Conservation (phyloP, 352 stramenopile genomes). For the Pythium vanterpoolii region DNA sequence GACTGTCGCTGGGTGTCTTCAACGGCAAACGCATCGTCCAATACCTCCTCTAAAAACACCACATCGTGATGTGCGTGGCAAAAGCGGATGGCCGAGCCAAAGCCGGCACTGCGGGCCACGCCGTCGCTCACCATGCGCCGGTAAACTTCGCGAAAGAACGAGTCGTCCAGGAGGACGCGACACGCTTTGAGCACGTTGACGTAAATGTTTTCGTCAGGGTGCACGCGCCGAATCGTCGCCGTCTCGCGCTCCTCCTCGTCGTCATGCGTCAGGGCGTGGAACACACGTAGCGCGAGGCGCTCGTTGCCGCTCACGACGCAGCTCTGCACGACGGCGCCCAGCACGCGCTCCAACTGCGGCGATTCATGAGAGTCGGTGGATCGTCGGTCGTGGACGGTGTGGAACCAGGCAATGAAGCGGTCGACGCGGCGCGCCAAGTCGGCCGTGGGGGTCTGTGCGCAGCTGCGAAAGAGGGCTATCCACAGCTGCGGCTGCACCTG, state of each 20-base stretch:
- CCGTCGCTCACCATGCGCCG: constrained; percentile 43
- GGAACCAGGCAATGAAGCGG: constrained; percentile 41
- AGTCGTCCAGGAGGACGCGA: constrained; percentile 30
- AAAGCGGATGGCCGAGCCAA: constrained; percentile 67
- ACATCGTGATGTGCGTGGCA: constrained; percentile 45
- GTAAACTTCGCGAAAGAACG: constrained; percentile 54
- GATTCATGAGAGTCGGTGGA: no score
- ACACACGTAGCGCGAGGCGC: constrained; percentile 52
- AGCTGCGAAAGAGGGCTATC: constrained; percentile 51
- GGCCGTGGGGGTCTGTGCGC: constrained; percentile 8
- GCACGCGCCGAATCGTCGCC: constrained; percentile 9
- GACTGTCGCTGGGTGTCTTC: constrained; percentile 30
- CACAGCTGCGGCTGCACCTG: constrained; percentile 65
- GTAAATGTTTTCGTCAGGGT: constrained; percentile 75
- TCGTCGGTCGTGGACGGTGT: constrained; percentile 1
- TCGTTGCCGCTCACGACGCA: constrained; percentile 41
- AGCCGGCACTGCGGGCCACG: constrained; percentile 53
- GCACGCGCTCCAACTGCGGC: constrained; percentile 46
- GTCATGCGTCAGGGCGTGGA: constrained; percentile 30
- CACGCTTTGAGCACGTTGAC: constrained; percentile 73
- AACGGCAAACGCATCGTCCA: constrained; percentile 46
- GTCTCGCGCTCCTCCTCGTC: constrained; percentile 1
- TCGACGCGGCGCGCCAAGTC: constrained; percentile 15
- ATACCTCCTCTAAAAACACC: constrained; percentile 53
- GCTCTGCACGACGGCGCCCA: constrained; percentile 68